phyloP scores from a whole-genome alignment of 768 basidiomycete species.

The Trametes maxima region DNA sequence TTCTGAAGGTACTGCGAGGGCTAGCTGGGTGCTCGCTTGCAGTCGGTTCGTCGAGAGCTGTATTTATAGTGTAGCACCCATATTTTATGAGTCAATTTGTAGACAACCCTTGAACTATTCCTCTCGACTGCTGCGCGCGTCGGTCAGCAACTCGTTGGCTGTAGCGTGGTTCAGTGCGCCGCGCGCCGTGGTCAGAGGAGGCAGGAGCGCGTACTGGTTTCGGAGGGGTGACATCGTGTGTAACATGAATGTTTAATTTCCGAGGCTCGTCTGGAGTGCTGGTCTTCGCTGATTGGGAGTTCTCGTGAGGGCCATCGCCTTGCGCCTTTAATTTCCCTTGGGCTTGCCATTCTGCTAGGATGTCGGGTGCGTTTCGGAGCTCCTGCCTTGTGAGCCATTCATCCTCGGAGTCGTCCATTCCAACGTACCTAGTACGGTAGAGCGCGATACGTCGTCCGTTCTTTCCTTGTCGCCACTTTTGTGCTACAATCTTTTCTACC shows the following conservation, averaged over 20 bases:
- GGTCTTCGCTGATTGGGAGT: not conserved
- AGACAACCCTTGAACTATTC: too few species aligned
- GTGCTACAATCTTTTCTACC: constrained; percentile 28
- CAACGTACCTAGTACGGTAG: constrained; percentile 7
- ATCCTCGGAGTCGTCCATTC: not conserved
- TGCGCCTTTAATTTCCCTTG: not conserved
- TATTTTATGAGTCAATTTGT: too few species aligned
- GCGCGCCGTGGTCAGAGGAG: not conserved
- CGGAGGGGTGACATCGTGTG: not conserved
- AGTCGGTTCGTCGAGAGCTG: too few species aligned
- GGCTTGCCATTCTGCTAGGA: not conserved
- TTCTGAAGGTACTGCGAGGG: not conserved
- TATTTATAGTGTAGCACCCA: too few species aligned
- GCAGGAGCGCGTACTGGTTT: not conserved
- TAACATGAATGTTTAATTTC: not conserved
- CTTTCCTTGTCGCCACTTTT: constrained; percentile 16
- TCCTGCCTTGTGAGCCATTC: constrained; percentile 11
- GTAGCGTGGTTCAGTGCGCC: not conserved
- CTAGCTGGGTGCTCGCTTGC: too few species aligned
- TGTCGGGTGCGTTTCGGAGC: constrained; percentile 11
- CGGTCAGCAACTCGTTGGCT: too few species aligned
- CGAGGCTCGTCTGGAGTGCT: not conserved
- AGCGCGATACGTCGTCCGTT: constrained; percentile 17
- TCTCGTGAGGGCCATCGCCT: too few species aligned
- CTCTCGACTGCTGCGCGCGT: too few species aligned